Percentiles rank a stretch among this genome's conserved stretches.
phyloP scores from a whole-genome alignment of 441 rosid species.

The Pelargonium myrrhifolium region DNA sequence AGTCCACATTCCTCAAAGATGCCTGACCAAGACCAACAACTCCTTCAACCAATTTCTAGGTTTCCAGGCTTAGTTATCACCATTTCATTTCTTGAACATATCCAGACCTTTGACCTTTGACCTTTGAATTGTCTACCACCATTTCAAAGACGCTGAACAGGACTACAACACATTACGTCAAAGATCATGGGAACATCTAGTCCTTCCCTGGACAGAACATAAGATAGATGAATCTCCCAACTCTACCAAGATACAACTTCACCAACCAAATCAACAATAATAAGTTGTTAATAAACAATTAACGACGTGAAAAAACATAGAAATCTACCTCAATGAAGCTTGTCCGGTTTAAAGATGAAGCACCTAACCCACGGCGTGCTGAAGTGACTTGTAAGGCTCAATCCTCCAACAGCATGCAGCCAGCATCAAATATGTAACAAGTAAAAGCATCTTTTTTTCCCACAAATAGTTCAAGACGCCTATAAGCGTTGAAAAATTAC shows the following conservation, averaged over 20 bases:
- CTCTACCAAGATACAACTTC: conserved; percentile 13
- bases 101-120: no score
- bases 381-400: conserved; percentile 18
- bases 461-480: conserved; percentile 25
- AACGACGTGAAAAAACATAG: conserved; percentile 12
- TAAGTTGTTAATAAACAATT: no score
- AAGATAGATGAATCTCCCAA: conserved; percentile 12
- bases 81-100: conserved; percentile 2
- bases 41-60: conserved; percentile 12
- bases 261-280: conserved; percentile 16
- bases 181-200: conserved; percentile 18
- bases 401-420: conserved; percentile 13
- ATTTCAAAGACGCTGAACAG: conserved; percentile 17
- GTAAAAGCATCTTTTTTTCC: no score
- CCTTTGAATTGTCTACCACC: conserved; percentile 5
- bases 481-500: conserved; percentile 26
- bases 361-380: conserved; percentile 29
- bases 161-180: conserved; percentile 18
- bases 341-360: conserved; percentile 27
- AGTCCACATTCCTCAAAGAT: neutral
- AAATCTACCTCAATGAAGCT: conserved; percentile 36
- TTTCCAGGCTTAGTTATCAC: conserved; percentile 7
- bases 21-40: neutral
- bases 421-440: no score
- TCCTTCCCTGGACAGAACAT: conserved; percentile 20